Evolutionary conservation across 352 stramenopile genomes (phyloP), one percentile per base, ranked within the genome.

Genomic region (Halophytophthora polymorphica): DNA sequence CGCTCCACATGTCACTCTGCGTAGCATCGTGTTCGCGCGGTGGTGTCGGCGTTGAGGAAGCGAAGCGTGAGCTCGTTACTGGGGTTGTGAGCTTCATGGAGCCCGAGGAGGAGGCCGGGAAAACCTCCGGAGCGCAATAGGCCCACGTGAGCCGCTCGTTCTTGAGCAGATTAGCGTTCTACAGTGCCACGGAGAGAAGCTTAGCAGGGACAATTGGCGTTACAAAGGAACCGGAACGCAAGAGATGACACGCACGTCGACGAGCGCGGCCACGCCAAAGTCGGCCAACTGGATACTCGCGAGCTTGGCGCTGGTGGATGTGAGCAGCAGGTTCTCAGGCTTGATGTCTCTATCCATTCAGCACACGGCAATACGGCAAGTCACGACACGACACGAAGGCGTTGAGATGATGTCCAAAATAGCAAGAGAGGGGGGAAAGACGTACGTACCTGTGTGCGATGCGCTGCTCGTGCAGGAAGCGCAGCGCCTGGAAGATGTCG

Each of bases 241-340:
- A 31, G 0, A 15, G 6, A 22, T 13, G 17, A 41, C 11, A 39
- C 39, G 56, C 50, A 77, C 66, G n/a, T 70, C 60, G 10, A 86
- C 51, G 34, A 83, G 64, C 35, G 71, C 83, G n/a, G 87, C 83
- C 15, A 89, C 60, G 22, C 85, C 82, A 61, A 96, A 96, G 62
- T 96, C 85, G 2, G 76, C 82, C 12, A 96, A 51, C 61, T 95
- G 93, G 36, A 95, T 86, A 19, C 60, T 71, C 23, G 76, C 85
- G 13, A 55, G 58, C 28, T 84, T 86, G 15, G 79, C 61, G 38
- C 94, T 81, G 5, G 63, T 62, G 7, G 79, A 81, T 6, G 86
- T 90, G 19, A 95, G 64, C 34, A 96, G 54, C 34, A 96, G 64
- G 44, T 96, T 95, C 52, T 95, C 85, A 1, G 85, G 85, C 50